These are phyloP conservation scores for Fusarium foetens DNA, from an alignment of 2,329 filamentous ascomycete genomes.

Conservation along the genomic window DNA sequence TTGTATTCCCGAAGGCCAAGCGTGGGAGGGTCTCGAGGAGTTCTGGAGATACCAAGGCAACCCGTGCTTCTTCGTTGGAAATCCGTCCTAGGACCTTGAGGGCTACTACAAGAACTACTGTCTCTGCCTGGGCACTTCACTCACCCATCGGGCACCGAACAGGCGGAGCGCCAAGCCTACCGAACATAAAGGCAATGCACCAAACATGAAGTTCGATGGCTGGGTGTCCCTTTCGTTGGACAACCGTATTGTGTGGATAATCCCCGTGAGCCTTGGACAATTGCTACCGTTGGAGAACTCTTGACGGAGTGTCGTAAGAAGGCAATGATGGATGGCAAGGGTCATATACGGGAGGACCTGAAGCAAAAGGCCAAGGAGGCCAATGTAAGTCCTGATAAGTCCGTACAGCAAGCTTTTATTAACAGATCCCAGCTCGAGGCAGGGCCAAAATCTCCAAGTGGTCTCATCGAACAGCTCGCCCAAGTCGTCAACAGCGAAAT, in stretches of 20 bases:
- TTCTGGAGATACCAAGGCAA: slow-evolving; percentile 32
- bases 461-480: slow-evolving; percentile 18
- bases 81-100: slow-evolving; percentile 25
- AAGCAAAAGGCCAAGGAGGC: slow-evolving; percentile 1
- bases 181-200: slow-evolving; percentile 12
- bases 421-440: neutral
- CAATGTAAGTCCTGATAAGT: neutral
- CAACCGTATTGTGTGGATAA: neutral
- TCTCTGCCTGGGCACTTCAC: slow-evolving; percentile 32
- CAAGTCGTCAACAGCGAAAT: slow-evolving; percentile 3
- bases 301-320: neutral
- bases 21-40: slow-evolving; percentile 29
- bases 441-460: neutral
- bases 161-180: slow-evolving; percentile 15
- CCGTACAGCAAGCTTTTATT: neutral
- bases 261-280: slow-evolving; percentile 4
- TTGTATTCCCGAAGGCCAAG: neutral
- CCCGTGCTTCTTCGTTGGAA: slow-evolving; percentile 37
- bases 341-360: neutral
- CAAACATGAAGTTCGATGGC: slow-evolving; percentile 28
- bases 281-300: slow-evolving; percentile 1
- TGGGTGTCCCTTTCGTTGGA: slow-evolving; percentile 5
- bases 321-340: slow-evolving; percentile 10
- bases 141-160: slow-evolving; percentile 30
- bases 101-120: slow-evolving; percentile 40